Percentiles rank a stretch among this genome's conserved stretches.
Conservation (phyloP, 805 yeast species). For the Cyberlindnera meyerae region DNA sequence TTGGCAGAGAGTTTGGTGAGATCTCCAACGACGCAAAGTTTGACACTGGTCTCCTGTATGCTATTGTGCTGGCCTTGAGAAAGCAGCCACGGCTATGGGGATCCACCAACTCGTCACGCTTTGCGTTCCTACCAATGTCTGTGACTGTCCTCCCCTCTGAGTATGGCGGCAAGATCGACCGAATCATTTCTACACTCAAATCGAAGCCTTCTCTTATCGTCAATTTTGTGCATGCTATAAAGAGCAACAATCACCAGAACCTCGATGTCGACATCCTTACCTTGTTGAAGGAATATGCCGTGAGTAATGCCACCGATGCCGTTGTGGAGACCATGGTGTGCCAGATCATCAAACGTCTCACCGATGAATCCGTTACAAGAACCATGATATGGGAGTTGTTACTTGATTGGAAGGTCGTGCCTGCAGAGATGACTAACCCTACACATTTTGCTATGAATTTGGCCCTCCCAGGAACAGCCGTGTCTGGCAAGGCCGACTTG, state of each 20-base stretch:
- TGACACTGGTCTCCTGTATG: conserved; percentile 32
- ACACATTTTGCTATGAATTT: conserved; percentile 43
- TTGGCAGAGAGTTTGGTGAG: conserved; percentile 19
- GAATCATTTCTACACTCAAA: conserved; percentile 27
- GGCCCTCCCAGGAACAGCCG: conserved; percentile 38
- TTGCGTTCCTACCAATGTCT: conserved; percentile 35
- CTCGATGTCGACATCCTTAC: conserved; percentile 34
- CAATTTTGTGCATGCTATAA: conserved; percentile 23
- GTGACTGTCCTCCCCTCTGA: conserved; percentile 40
- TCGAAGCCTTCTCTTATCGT: conserved; percentile 18
- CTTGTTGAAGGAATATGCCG: conserved; percentile 49
- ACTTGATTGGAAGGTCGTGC: conserved; percentile 26
- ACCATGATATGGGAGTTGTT: conserved; percentile 51
- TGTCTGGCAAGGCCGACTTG: conserved; percentile 38
- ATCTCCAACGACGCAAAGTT: conserved; percentile 5
- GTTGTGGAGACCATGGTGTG: conserved; percentile 45
- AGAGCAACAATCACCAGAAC: conserved; percentile 4
- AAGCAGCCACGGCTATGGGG: conserved; percentile 47
- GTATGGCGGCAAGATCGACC: conserved; percentile 31
- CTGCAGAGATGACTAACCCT: conserved; percentile 38
- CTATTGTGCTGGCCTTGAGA: conserved; percentile 45
- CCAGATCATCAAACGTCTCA: conserved; percentile 29
- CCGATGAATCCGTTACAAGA: conserved; percentile 43
- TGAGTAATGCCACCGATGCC: conserved; percentile 47
- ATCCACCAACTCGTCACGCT: conserved; percentile 27